phyloP scores from a whole-genome alignment of 176 grass and related monocot genomes.

The Musa itinerans region DNA sequence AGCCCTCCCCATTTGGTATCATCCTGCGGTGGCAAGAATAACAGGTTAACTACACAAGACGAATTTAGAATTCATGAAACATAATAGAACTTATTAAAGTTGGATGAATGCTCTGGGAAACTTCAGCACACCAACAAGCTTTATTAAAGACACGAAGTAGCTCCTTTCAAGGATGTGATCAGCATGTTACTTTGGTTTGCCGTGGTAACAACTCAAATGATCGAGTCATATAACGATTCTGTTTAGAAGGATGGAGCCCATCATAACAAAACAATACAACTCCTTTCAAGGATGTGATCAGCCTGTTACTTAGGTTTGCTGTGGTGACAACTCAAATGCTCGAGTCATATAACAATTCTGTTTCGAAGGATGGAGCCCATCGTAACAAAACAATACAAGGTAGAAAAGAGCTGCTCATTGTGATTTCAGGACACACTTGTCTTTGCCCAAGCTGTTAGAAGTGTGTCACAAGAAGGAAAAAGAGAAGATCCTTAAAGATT shows the following conservation, averaged over 20 bases:
- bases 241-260: too few relatives aligned
- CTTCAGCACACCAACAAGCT: too few relatives aligned
- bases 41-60: neutral
- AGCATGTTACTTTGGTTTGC: too few relatives aligned
- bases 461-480: neutral
- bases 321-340: too few relatives aligned
- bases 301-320: too few relatives aligned
- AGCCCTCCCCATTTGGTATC: constrained; percentile 88
- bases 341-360: too few relatives aligned
- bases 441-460: neutral
- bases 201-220: too few relatives aligned
- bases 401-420: neutral
- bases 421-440: neutral
- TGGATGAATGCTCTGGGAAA: neutral
- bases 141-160: neutral
- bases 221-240: too few relatives aligned
- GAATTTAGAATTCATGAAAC: neutral
- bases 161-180: neutral
- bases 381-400: too few relatives aligned
- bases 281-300: too few relatives aligned
- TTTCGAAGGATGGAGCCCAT: too few relatives aligned
- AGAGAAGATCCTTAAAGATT: constrained; percentile 14
- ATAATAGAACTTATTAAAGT: neutral
- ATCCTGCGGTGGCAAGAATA: constrained; percentile 26
- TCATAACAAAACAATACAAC: too few relatives aligned